These are phyloP conservation scores for Niebla homalea DNA, from an alignment of 495 filamentous ascomycete species.

Conservation along the genomic window DNA sequence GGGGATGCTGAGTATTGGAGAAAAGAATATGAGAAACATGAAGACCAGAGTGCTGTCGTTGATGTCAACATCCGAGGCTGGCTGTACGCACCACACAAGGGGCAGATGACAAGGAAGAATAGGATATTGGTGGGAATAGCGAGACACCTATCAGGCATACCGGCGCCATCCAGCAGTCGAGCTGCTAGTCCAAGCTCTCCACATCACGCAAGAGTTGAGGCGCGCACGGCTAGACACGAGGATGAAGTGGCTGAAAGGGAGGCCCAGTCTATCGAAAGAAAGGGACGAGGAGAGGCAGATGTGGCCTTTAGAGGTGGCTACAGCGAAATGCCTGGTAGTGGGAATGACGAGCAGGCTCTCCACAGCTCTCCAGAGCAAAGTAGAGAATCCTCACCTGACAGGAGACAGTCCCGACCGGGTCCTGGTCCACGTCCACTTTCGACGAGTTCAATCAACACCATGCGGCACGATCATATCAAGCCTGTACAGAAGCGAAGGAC, in stretches of 20 bases:
- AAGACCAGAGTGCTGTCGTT: conserved; percentile 69
- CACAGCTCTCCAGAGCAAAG: conserved; percentile 7
- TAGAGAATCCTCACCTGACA: conserved; percentile 12
- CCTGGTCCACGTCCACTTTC: conserved; percentile 10
- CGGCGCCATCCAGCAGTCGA: conserved; percentile 39
- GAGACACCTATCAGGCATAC: conserved; percentile 71
- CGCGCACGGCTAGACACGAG: conserved; percentile 29
- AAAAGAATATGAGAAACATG: conserved; percentile 51
- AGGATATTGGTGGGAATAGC: conserved; percentile 74
- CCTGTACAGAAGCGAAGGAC: conserved; percentile 29
- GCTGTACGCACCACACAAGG: conserved; percentile 75
- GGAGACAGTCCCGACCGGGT: background rate
- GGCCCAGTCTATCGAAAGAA: conserved; percentile 57
- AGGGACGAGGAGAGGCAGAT: conserved; percentile 55
- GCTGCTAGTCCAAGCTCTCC: conserved; percentile 23
- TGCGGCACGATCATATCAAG: conserved; percentile 22
- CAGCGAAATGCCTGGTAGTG: conserved; percentile 32
- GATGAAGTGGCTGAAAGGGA: conserved; percentile 56
- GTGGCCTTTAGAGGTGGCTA: conserved; percentile 53
- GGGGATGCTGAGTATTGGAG: conserved; percentile 54
- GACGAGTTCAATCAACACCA: conserved; percentile 10
- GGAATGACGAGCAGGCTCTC: conserved; percentile 20
- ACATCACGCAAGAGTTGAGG: conserved; percentile 20
- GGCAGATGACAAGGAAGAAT: conserved; percentile 80
- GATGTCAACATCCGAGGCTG: conserved; percentile 92